Conservation (phyloP, 805 yeast genomes). For the Nakazawaea pomicola region DNA sequence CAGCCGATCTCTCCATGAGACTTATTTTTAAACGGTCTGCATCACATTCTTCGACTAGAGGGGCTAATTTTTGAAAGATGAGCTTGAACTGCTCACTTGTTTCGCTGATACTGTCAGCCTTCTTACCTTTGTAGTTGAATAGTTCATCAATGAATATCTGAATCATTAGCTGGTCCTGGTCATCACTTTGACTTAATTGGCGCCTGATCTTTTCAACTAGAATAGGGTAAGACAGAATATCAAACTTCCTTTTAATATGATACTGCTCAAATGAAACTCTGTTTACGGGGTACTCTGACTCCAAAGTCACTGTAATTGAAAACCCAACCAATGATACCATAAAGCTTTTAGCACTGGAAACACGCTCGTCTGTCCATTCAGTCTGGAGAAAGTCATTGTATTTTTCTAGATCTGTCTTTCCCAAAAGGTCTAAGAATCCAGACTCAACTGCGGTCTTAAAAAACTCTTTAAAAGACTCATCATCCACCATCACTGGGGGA, state of each 20-base stretch:
- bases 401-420: neutral
- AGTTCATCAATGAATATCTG: neutral
- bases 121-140: no score
- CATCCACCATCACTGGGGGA: slow-evolving; percentile 3
- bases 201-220: neutral
- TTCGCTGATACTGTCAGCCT: no score
- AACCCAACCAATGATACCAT: neutral
- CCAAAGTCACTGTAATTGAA: neutral
- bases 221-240: neutral
- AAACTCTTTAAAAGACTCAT: neutral
- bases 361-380: neutral
- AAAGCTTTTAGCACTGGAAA: neutral
- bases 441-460: neutral
- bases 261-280: slow-evolving; percentile 4
- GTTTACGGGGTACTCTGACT: slow-evolving; percentile 1
- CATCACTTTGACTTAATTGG: neutral
- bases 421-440: slow-evolving; percentile 5
- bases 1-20: neutral
- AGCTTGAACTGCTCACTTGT: no score
- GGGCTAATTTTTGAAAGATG: neutral
- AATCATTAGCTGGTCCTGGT: neutral
- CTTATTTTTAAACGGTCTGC: neutral
- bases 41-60: neutral
- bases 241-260: slow-evolving; percentile 8
- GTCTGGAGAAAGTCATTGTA: neutral